Evolutionary conservation across 2,329 filamentous ascomycete species (phyloP), one percentile per base, ranked within the genome.

Genomic region (Botrytis tulipae): DNA sequence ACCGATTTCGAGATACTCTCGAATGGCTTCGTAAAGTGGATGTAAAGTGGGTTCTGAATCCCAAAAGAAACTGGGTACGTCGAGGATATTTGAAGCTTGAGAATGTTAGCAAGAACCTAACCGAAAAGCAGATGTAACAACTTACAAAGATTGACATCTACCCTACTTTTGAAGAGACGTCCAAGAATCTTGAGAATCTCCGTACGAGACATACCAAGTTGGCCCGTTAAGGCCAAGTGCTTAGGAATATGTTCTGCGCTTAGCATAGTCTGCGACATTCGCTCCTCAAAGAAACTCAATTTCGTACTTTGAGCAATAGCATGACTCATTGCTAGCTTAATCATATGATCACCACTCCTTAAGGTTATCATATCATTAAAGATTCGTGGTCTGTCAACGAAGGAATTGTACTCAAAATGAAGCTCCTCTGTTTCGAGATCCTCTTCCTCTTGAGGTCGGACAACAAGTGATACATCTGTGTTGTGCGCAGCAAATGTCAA

Each of bases 341-440:
- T 97, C 95, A 99, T 98, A 84, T 99, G 96, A 83, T 99, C 96
- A 57, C 93, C 91, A 74, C 94, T 97, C 76, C 97, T 88, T 62
- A 99, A 85, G 0, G 96, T 99, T 79, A 99, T 98, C 96, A 99
- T 99, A 82, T 99, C 96, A 83, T 99, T 98, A 85, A 97, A 99
- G 44, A 99, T 93, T 73, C 96, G 89, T 7, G 96, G 96, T 68
- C 95, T 89, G 75, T 94, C 92, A 48, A 96, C 94, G 73, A 93
- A 88, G 0, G 90, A 88, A 79, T 93, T 97, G 85, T 99, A 99
- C 82, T 98, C 95, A 81, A 99, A 99, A 81, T 99, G 95, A 79
- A 99, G 98, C 81, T 98, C 95, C 81, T 99, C 96, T 0, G 93
- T 99, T 84, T 99, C 96, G 78, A 97, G 97, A 80, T 98, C 95